Base-by-base conservation (phyloP, 176 grass and related monocot genomes). In the Echinochloa phyllopogon region DNA sequence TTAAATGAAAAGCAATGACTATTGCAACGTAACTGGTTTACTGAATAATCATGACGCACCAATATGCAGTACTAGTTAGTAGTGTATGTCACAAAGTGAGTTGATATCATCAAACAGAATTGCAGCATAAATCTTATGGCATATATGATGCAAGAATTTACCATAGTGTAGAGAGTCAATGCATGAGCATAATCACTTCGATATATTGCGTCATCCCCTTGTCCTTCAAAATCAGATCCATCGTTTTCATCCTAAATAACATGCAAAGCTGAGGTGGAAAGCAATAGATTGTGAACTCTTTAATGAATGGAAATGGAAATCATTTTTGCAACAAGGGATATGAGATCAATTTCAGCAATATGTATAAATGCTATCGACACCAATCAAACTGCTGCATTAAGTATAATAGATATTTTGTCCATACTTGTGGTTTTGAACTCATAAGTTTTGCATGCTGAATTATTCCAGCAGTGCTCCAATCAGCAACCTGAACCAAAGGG, bases 111-210 rank as follows among this genome's bases (percentile, higher is more conserved):
- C 25, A 37, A 53, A 18, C 8, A 37, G 10, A 76, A 76, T 5
- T 56, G 33, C 50, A 42, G 37, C 20, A 43, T 18, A 65, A 51
- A 38, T 10, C 40, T 56, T 69, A 43, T 13, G 14, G 42, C 29
- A 43, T 65, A 20, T 78, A 69, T 25, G 52, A n/a, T 43, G 11
- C 53, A 60, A 60, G 27, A 78, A n/a, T 58, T 78, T 61, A 86
- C 83, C 64, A 27, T 70, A 10, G 65, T 59, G 16, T 71, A 78
- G 14, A 61, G 29, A 50, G 52, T 29, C 20, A 67, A 69, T 39
- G 83, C 83, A 86, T 37, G 52, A 37, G 27, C 41, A 78, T 86
- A 79, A 51, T 86, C 65, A 29, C 58, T 71, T 41, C 6, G 13
- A 20, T 5, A 2, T 11, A 85, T 48, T 77, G 50, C 40, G 7